Base-by-base conservation (phyloP, 1,139 yeast genomes). In the Suhomyces guaymorum region DNA sequence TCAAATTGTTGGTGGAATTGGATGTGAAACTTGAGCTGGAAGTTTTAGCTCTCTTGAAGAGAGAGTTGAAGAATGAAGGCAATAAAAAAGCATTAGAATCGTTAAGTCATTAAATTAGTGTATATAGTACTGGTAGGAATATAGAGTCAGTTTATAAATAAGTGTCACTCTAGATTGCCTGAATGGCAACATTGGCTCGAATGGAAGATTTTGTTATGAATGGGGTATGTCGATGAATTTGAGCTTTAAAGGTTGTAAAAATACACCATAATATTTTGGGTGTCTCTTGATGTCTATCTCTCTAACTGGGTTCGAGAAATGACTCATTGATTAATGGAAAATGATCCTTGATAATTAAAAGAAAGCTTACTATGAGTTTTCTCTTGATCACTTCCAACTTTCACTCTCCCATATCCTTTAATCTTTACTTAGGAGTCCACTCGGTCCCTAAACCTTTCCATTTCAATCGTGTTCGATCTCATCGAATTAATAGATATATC, bases 401-500 rank as follows among this genome's bases (percentile, higher is more conserved):
- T n/a, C 10, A 23, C 6, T 23, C 15, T 7, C 12, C 8, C 8
- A 23, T 7, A 12, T 23, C 14, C 8, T 11, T 5, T 25, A 19
- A 25, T 25, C 12, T 11, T 10, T 11, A 8, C 14, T 6, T 6
- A 12, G 16, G 7, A 6, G n/a, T 23, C 19, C 22, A 16, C 16
- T 14, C 20, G 16, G 19, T 15, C 14, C 7, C 27, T 17, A 7
- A 30, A 20, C 12, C 25, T 19, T 10, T 26, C 30, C 26, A 35
- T n/a, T 15, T 35, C 38, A 1, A 35, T 27, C 11, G 28, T 29
- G 4, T 28, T 26, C 4, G 34, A 42, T 5, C 27, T 30, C 24
- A 28, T 17, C 1, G 57, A 53, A 33, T 41, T 43, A 8, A 52
- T 33, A 1, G 56, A 51, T 1, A 35, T 39, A 10, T 52, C 55